Evolutionary conservation across 768 basidiomycete genomes (phyloP).

Genomic region (Candolleomyces efflorescens): DNA sequence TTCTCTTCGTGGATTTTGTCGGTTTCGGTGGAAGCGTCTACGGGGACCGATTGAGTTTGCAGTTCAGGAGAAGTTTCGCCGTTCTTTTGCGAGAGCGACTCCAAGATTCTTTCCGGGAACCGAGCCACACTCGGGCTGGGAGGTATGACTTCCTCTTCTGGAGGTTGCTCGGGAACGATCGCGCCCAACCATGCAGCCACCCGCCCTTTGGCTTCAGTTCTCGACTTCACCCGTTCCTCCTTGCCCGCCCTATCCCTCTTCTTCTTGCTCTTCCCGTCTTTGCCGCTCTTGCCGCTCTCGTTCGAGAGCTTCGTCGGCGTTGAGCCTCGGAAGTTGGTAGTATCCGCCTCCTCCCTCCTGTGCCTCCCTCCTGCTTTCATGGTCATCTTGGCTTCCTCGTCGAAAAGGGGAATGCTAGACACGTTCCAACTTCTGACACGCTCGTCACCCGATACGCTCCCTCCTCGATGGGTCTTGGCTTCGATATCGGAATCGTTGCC

Average conservation of each 20-base stretch:
- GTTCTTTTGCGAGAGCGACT: not conserved
- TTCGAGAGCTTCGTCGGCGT: conserved; percentile 14
- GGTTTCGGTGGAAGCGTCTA: not conserved
- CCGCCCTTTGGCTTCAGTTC: conserved; percentile 55
- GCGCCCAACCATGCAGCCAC: conserved; percentile 75
- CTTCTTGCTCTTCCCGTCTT: conserved; percentile 19
- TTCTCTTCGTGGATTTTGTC: conserved; percentile 6
- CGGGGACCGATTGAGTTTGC: conserved; percentile 5
- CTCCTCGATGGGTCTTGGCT: conserved; percentile 28
- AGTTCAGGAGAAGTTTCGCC: not conserved
- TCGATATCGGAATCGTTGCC: conserved; percentile 21
- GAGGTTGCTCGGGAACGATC: conserved; percentile 55
- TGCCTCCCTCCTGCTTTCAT: conserved; percentile 13
- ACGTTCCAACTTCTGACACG: conserved; percentile 1
- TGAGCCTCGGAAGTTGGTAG: conserved; percentile 6
- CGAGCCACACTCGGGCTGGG: conserved; percentile 33
- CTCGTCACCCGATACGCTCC: conserved; percentile 17
- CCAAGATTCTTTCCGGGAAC: not conserved
- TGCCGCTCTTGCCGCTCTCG: conserved; percentile 14
- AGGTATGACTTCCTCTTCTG: conserved; percentile 43
- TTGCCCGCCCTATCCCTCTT: conserved; percentile 22
- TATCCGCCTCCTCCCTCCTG: conserved; percentile 19
- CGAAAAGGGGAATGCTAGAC: not conserved
- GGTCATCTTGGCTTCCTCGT: conserved; percentile 4
- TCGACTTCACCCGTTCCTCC: conserved; percentile 23